Base-by-base conservation (phyloP, 345 rosid species). In the Eucalyptus coolabah region DNA sequence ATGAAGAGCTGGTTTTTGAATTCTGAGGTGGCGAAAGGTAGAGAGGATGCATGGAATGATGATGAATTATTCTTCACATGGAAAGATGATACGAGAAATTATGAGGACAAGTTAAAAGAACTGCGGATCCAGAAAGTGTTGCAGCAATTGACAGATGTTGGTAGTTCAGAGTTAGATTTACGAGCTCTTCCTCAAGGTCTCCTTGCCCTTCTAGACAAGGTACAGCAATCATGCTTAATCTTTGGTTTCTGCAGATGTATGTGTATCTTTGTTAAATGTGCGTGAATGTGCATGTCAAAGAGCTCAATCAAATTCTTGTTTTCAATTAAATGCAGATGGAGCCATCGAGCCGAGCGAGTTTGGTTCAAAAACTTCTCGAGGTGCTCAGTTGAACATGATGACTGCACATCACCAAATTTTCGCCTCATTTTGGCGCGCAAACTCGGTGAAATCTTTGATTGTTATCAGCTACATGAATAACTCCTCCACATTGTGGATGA, bases 111-210 rank as follows among this genome's bases (percentile, higher is more conserved):
- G 90, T 92, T 98, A 47, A 91, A 95, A 67, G 99, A 96, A 91
- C 90, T 98, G 92, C 93, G 98, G 90, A 94, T 92, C 50, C 96
- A 96, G 92, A 97, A 96, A 92, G 94, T 98, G 85, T 88, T 96
- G 90, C 92, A 90, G 91, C 97, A 95, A 83, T 90, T 98, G 60
- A 92, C 96, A 67, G 94, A 93, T 90, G 93, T 98, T 37, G 95
- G 98, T 24, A 94, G 93, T 87, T 97, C 99, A 23, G 28, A 87
- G 45, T 91, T 95, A 42, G 98, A 95, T 94, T 91, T 98, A 94
- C 93, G 90, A 90, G 98, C 98, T 90, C 95, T 98, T 89, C 99
- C 99, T 14, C 98, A 95, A 90, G 97, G 97, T 91, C 98, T 98
- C 69, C 93, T 96, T 89, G 94, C 95, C 89, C 97, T 98, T 93